These are phyloP conservation scores for Zygosaccharomyces pseudobailii DNA, from an alignment of 1,139 yeast genomes.

Conservation along the genomic window DNA sequence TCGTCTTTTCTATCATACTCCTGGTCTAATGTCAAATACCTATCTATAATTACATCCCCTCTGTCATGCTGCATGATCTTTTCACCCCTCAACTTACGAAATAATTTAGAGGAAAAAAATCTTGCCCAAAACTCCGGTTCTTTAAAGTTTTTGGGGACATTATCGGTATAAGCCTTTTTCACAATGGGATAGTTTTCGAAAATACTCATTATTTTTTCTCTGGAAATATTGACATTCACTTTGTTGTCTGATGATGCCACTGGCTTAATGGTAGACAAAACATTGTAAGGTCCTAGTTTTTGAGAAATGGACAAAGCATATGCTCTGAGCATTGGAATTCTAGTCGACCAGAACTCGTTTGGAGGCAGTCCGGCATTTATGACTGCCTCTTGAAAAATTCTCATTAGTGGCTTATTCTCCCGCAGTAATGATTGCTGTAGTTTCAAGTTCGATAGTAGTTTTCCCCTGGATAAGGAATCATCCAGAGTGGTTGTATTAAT, in stretches of 20 bases:
- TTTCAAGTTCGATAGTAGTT: slow-evolving; percentile 60
- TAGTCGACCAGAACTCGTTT: slow-evolving; percentile 80
- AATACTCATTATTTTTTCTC: slow-evolving; percentile 85
- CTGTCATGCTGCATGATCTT: slow-evolving; percentile 68
- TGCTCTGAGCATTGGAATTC: slow-evolving; percentile 75
- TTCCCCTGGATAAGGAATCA: slow-evolving; percentile 44
- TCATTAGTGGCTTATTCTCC: slow-evolving; percentile 65
- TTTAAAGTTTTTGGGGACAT: slow-evolving; percentile 72
- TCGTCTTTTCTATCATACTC: slow-evolving; percentile 41
- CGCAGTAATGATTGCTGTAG: slow-evolving; percentile 74
- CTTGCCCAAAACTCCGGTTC: slow-evolving; percentile 98
- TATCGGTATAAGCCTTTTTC: slow-evolving; percentile 82
- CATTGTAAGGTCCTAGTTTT: slow-evolving; percentile 90
- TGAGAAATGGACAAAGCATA: slow-evolving; percentile 82
- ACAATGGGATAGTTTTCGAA: slow-evolving; percentile 92
- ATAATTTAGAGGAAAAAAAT: slow-evolving; percentile 83
- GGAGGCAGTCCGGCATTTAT: slow-evolving; percentile 74
- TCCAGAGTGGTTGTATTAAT: slow-evolving; percentile 39
- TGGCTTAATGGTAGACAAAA: slow-evolving; percentile 86
- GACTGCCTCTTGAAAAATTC: slow-evolving; percentile 83
- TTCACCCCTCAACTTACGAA: slow-evolving; percentile 86
- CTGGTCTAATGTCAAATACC: slow-evolving; percentile 64
- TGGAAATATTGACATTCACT: slow-evolving; percentile 84
- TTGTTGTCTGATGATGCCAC: slow-evolving; percentile 86
- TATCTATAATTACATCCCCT: slow-evolving; percentile 81